phyloP scores from a whole-genome alignment of 1,284 basidiomycete species.

The Wallemia ichthyophaga region DNA sequence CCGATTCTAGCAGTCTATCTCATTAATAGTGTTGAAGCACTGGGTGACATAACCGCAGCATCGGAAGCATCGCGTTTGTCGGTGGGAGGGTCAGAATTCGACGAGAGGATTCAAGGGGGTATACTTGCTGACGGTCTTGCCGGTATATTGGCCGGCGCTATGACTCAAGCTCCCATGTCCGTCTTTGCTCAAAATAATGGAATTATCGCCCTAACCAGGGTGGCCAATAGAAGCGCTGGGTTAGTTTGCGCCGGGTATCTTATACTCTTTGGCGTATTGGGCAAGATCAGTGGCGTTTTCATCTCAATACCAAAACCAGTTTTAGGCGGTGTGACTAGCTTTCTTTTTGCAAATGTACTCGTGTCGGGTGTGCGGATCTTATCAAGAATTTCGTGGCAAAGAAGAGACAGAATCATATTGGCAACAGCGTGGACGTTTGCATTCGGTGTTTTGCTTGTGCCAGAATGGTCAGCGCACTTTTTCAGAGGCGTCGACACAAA shows the following conservation, averaged over 20 bases:
- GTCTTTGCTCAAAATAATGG: constrained; percentile 62
- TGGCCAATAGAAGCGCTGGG: constrained; percentile 39
- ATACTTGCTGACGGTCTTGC: constrained; percentile 39
- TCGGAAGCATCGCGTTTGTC: constrained; percentile 43
- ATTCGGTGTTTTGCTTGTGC: constrained; percentile 12
- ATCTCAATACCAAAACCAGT: constrained; percentile 50
- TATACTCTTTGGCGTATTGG: constrained; percentile 17
- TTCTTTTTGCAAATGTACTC: constrained; percentile 30
- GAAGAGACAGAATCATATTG: constrained; percentile 41
- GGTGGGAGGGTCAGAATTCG: constrained; percentile 39
- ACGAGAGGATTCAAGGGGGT: constrained; percentile 53
- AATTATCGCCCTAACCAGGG: constrained; percentile 44
- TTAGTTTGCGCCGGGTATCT: constrained; percentile 3
- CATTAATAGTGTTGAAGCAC: constrained; percentile 40
- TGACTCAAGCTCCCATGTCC: constrained; percentile 44
- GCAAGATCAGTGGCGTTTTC: constrained; percentile 49
- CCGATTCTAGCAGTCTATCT: constrained; percentile 52
- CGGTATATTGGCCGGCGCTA: constrained; percentile 40
- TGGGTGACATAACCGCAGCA: constrained; percentile 58
- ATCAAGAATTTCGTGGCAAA: constrained; percentile 29
- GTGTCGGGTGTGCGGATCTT: constrained; percentile 43
- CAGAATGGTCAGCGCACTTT: constrained; percentile 28
- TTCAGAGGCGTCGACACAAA: constrained; percentile 29
- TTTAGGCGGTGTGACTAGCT: constrained; percentile 53
- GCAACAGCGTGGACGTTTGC: constrained; percentile 16